Evolutionary conservation across 129 eudicot species (phyloP), one percentile per base, ranked within the genome.

Genomic region (Flaveria sonorensis): DNA sequence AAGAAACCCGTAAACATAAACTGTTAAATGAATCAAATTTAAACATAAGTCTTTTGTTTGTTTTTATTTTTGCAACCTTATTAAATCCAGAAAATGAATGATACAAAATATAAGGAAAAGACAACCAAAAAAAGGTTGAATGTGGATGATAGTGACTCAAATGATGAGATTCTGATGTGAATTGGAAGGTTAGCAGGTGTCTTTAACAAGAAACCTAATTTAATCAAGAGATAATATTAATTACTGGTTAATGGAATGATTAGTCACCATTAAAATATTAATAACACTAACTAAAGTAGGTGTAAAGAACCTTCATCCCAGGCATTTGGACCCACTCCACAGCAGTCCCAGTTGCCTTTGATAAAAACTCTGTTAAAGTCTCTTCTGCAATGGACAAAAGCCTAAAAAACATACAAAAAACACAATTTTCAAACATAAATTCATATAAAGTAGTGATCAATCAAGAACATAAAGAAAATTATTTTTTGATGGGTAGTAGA

Each of bases 281-380:
- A 65, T 48, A 43, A 52, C 75, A 76, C 52, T 76, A 43, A 74
- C 68, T 69, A 83, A 63, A 61, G 71, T 15, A 68, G 18, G 61
- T 60, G 76, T 32, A 74, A 74, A 81, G 75, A 74, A 90, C 96
- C 96, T 90, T 90, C 96, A 90, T 90, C 90, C 96, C 96, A 87
- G 96, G 96, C 96, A 90, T 81, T 83, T 87, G 96, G 89, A 90
- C 92, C 96, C 96, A 90, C 96, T 90, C 96, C 64, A 90, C 92
- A 82, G 92, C 96, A 81, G 96, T 90, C 83, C 96, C 96, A 77
- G 96, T 90, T 24, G 96, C 96, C 96, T 90, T 90, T 45, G 96
- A 90, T 83, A 90, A 76, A 85, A 90, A 90, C 90, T 87, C 96
- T 85, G 96, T 85, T 90, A 90, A 90, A 87, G 96, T 90, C 87